Base-by-base conservation (phyloP, 768 basidiomycete species). In the Cyathus striatus region DNA sequence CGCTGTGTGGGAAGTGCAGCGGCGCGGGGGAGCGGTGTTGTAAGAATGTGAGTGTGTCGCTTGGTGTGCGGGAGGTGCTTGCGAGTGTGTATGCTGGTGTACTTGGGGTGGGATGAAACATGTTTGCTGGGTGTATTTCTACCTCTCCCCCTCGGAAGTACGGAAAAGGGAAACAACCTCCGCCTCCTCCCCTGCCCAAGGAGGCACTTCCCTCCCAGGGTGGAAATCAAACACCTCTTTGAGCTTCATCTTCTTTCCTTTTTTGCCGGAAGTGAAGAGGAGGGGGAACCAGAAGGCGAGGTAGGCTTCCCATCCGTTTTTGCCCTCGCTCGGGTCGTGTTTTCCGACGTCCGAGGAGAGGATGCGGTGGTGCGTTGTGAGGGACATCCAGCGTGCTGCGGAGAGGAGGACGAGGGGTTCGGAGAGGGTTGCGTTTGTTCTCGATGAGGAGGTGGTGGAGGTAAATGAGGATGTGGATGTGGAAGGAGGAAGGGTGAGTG, bases 291-390 rank as follows among this genome's bases (percentile, higher is more conserved):
- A 71, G 47, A 66, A 68, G 1, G 65, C 68, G 13, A 74, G 44
- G 44, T 68, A 72, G 46, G 70, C 69, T 49, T 74, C 72, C 47
- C 72, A 68, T 2, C 72, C 72, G 37, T 74, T 74, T 5, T 62
- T 67, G 5, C 41, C 38, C 34, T 67, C 58, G 0, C 44, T 13
- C 10, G 54, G 53, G 40, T 70, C 68, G 18, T 63, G 55, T 23
- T 62, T 64, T 4, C 65, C 65, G 40, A 72, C 64, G 45, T 57
- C 54, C 41, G 65, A 66, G 48, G 70, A 69, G 45, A 54, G 63
- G 5, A 60, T 53, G 6, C 53, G 55, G 51, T 62, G 58, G 44
- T 69, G 59, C 6, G 49, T 42, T n/a, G n/a, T n/a, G n/a, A n/a
- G n/a, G 23, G 70, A 61, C 43, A 68, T 63, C 69, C 72, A 74